These are phyloP conservation scores for Zymoseptoria pseudotritici DNA, from an alignment of 2,329 filamentous ascomycete species.

Conservation along the genomic window DNA sequence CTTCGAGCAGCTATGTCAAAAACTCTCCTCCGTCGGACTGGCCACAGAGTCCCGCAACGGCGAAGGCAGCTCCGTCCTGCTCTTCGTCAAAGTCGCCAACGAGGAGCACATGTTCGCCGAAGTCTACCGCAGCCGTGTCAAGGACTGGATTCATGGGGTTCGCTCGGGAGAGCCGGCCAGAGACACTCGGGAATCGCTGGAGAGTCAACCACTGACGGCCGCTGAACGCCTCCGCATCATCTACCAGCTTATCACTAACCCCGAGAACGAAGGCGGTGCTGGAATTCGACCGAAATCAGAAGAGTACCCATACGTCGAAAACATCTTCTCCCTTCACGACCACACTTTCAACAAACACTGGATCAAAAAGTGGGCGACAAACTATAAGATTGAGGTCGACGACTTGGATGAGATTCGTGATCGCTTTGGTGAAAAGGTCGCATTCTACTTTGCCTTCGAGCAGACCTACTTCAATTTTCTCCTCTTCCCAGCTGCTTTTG, in stretches of 20 bases:
- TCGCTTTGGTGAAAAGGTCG: constrained; percentile 56
- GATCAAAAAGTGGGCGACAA: constrained; percentile 46
- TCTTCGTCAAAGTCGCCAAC: constrained; percentile 77
- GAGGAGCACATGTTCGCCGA: constrained; percentile 67
- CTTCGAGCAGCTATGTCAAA: constrained; percentile 70
- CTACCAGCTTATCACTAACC: constrained; percentile 62
- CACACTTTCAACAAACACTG: constrained; percentile 46
- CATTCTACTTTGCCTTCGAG: constrained; percentile 92
- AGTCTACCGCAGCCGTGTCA: constrained; percentile 71
- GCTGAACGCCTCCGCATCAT: constrained; percentile 83
- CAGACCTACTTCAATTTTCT: constrained; percentile 85
- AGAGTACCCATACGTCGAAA: constrained; percentile 44
- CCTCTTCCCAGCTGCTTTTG: constrained; percentile 71
- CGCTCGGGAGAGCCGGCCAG: constrained; percentile 67
- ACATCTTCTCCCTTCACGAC: constrained; percentile 44
- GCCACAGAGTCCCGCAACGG: constrained; percentile 81
- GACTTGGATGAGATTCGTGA: constrained; percentile 46
- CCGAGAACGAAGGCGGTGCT: constrained; percentile 41
- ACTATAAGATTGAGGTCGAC: constrained; percentile 40
- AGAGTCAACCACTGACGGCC: constrained; percentile 71
- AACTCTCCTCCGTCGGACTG: constrained; percentile 71
- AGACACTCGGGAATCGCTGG: constrained; percentile 60
- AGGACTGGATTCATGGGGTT: constrained; percentile 90
- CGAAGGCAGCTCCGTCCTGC: constrained; percentile 63
- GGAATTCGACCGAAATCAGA: constrained; percentile 45